Base-by-base conservation (phyloP, 2,329 filamentous ascomycete genomes). In the Colletotrichum sp. region DNA sequence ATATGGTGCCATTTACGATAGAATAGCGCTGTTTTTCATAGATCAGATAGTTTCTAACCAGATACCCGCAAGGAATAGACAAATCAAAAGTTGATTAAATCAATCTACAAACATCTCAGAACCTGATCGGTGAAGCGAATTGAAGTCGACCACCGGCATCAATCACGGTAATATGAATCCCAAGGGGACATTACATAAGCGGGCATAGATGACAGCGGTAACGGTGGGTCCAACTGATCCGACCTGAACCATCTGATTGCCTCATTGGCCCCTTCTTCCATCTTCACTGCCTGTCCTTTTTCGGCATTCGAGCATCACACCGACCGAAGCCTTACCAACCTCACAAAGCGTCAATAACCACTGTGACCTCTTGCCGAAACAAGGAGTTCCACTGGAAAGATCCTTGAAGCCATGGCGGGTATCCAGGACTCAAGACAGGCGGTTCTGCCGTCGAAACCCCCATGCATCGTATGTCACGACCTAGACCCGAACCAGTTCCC, bases 21-120 rank as follows among this genome's bases (percentile, higher is more conserved):
- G 28, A 57, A 65, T 3, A 60, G 74, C 62, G 44, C 6, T 16
- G 8, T 60, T 34, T 39, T 69, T 9, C 6, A 52, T 69, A 69
- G 65, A 69, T n/a, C 24, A 65, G 34, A 49, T 39, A 28, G 8
- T 49, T 49, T 16, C n/a, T 0, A 16, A n/a, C 21, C 59, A 21
- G 52, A 68, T 59, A 68, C n/a, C 65, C 65, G 49, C 49, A 32
- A 67, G 32, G 8, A 63, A 63, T 59, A 28, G 15, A 67, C 21
- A 15, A 36, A 16, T 9, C 15, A 36, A 21, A 63, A 36, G 8
- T 16, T 52, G n/a, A 52, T 13, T 21, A 8, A 49, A 21, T 1
- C 44, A 52, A 52, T 13, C n/a, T 13, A 13, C 6, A 9, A 8
- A 13, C 3, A 13, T n/a, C 3, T 44, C 2, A n/a, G 9, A 44